Evolutionary conservation across 2,329 filamentous ascomycete genomes (phyloP).

Genomic region (Xylariaceae sp.): DNA sequence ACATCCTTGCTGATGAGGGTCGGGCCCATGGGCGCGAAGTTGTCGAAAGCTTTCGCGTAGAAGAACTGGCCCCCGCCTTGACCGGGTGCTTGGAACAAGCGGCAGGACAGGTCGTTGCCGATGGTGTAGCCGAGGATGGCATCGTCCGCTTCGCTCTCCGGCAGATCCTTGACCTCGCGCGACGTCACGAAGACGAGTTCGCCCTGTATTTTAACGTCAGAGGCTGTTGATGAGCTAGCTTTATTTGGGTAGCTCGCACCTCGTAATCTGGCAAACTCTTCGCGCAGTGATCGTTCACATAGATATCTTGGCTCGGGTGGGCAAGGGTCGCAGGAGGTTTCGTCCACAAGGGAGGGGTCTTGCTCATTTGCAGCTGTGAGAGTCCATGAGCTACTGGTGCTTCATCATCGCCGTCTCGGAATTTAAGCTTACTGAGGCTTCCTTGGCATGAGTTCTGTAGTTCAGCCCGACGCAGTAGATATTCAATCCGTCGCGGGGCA

Average conservation of each 20-base stretch:
- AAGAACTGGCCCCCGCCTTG: conserved; percentile 27
- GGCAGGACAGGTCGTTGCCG: conserved; percentile 29
- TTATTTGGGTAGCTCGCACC: conserved; percentile 3
- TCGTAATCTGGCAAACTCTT: conserved; percentile 34
- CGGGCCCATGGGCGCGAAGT: conserved; percentile 39
- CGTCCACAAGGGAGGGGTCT: conserved; percentile 29
- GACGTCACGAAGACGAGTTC: conserved; percentile 24
- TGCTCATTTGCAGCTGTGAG: conserved; percentile 7
- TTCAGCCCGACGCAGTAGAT: conserved; percentile 26
- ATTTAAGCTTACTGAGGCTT: conserved; percentile 8
- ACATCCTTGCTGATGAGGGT: conserved; percentile 29
- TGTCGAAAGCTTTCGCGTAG: conserved; percentile 40
- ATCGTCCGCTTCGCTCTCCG: conserved; percentile 32
- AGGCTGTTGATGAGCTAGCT: too few species aligned
- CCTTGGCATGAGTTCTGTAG: conserved; percentile 15
- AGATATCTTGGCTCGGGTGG: conserved; percentile 23
- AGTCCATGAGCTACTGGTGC: too few species aligned
- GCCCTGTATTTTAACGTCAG: conserved; percentile 15
- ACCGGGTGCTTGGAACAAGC: conserved; percentile 25
- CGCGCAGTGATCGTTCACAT: conserved; percentile 34
- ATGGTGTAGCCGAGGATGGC: conserved; percentile 29
- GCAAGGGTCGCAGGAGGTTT: conserved; percentile 31
- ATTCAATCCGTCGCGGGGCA: conserved; percentile 9
- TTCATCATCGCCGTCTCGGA: too few species aligned
- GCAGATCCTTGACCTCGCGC: conserved; percentile 35